phyloP scores from a whole-genome alignment of 2,329 filamentous ascomycete genomes.

The Tolypocladium amazonense region DNA sequence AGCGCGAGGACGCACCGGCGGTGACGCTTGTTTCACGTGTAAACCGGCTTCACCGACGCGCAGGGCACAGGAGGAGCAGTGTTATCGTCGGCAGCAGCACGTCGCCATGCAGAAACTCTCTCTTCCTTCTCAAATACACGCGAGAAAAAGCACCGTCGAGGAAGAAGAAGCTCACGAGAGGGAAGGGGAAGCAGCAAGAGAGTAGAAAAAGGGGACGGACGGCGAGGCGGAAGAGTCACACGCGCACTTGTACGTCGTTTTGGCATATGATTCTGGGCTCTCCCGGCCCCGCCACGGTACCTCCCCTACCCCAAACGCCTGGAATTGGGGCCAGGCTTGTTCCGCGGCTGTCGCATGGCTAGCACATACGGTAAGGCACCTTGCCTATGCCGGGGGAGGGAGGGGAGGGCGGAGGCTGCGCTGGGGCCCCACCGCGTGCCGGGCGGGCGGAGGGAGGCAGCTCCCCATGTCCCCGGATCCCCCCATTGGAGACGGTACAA shows the following conservation, averaged over 20 bases:
- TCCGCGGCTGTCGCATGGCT: background rate
- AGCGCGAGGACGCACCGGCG: too few species aligned
- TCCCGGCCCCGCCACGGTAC: background rate
- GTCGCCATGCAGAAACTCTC: background rate
- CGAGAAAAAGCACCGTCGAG: background rate
- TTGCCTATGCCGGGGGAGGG: background rate
- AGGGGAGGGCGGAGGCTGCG: background rate
- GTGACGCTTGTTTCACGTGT: background rate
- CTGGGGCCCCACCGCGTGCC: background rate
- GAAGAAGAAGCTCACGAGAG: background rate
- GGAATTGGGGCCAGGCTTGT: background rate
- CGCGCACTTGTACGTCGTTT: background rate
- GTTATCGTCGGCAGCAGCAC: background rate
- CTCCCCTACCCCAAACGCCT: background rate
- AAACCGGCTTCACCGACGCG: background rate
- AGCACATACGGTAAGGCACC: too few species aligned
- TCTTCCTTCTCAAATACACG: background rate
- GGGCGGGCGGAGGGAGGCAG: background rate
- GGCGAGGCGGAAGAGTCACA: background rate
- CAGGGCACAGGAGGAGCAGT: background rate
- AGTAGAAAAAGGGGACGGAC: background rate
- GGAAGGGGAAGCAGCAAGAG: background rate
- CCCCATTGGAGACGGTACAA: background rate
- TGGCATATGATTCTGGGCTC: slow-evolving; percentile 5
- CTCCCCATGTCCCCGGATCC: background rate